Percentiles rank a stretch among this genome's conserved stretches.
phyloP scores from a whole-genome alignment of 2,329 filamentous ascomycete genomes.

The Daldinia sp. region DNA sequence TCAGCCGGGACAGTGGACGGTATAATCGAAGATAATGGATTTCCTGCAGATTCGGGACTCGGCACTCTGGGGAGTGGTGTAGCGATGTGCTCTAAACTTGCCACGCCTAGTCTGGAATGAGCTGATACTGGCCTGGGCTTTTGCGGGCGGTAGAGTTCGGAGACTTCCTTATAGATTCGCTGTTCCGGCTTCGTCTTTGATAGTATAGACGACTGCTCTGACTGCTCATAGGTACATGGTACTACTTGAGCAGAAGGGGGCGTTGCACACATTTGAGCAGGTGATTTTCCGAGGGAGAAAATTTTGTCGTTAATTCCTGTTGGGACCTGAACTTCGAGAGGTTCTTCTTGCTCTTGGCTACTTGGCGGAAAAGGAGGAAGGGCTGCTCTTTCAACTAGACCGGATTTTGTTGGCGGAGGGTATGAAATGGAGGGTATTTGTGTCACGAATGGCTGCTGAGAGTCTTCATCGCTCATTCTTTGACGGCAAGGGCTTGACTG shows the following conservation, averaged over 20 bases:
- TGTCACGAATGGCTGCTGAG: constrained; percentile 37
- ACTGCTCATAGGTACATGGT: constrained; percentile 44
- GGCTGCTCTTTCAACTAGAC: constrained; percentile 7
- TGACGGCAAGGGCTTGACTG: constrained; percentile 19
- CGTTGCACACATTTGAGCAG: constrained; percentile 39
- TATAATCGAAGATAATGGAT: constrained; percentile 41
- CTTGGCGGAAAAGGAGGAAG: constrained; percentile 39
- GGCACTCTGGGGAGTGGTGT: constrained; percentile 7
- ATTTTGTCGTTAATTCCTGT: constrained; percentile 35
- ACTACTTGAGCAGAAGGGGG: constrained; percentile 48
- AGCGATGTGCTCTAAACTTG: neutral
- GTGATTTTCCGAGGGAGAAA: constrained; percentile 39
- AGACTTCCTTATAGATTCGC: constrained; percentile 10
- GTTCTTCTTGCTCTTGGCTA: constrained; percentile 43
- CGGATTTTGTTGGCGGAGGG: constrained; percentile 33
- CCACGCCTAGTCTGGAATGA: constrained; percentile 7
- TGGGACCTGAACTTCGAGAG: constrained; percentile 46
- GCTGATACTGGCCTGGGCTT: constrained; percentile 16
- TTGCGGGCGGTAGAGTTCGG: constrained; percentile 33
- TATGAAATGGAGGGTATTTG: constrained; percentile 41
- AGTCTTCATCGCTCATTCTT: neutral
- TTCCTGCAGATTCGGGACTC: constrained; percentile 32
- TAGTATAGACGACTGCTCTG: constrained; percentile 17
- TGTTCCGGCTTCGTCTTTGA: constrained; percentile 17
- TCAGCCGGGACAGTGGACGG: constrained; percentile 39